Conservation (phyloP, 768 basidiomycete species). For the Psilocybe tampanensis region DNA sequence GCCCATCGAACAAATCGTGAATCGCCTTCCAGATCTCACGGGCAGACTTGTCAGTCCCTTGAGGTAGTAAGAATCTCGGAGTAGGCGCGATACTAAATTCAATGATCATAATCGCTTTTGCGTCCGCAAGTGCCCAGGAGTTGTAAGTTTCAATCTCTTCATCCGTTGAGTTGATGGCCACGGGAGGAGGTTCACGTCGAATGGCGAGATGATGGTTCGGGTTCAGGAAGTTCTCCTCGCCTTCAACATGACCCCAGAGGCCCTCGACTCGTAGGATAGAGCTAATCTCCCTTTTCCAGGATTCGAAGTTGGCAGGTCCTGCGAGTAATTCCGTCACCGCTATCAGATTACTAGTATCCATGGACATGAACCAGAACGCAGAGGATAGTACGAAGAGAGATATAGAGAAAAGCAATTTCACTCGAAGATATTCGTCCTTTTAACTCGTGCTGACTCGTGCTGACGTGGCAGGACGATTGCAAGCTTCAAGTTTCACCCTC, state of each 20-base stretch:
- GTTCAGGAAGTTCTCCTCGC: background rate
- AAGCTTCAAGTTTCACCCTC: too few species aligned
- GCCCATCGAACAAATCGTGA: background rate
- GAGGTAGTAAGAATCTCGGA: background rate
- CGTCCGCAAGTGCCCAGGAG: constrained; percentile 9
- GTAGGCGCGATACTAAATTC: constrained; percentile 6
- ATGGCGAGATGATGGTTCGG: background rate
- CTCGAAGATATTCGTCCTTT: too few species aligned
- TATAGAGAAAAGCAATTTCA: too few species aligned
- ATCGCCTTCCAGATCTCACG: constrained; percentile 6
- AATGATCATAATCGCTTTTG: constrained; percentile 8
- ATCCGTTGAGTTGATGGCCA: background rate
- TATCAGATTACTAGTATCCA: too few species aligned
- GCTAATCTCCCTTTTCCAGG: constrained; percentile 8
- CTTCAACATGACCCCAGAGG: constrained; percentile 15
- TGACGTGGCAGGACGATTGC: too few species aligned
- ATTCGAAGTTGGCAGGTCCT: constrained; percentile 7
- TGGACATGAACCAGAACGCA: too few species aligned
- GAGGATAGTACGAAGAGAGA: too few species aligned
- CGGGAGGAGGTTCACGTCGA: background rate
- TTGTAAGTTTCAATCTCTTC: constrained; percentile 4
- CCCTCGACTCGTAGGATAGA: constrained; percentile 11
- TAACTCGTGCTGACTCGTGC: too few species aligned
- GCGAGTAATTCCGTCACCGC: constrained; percentile 4
- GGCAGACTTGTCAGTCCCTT: constrained; percentile 3